Base-by-base conservation (phyloP, 225 moss, liverwort and hornwort species). In the Asterella californica region DNA sequence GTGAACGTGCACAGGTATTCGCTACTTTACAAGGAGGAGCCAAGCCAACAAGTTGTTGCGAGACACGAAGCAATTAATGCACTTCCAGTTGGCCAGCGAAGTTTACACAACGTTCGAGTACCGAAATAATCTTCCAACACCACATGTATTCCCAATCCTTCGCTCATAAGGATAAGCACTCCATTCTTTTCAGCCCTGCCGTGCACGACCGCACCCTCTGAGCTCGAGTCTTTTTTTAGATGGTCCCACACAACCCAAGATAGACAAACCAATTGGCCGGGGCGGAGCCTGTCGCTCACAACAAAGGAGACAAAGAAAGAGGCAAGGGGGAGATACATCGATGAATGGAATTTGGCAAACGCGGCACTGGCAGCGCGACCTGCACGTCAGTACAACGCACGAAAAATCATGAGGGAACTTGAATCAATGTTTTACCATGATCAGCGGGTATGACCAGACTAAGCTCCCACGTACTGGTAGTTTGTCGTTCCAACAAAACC, bases 401-500 rank as follows among this genome's bases (percentile, higher is more conserved):
- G 3, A 47, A 36, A 46, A 47, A 19, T 17, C 71, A 48, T 52
- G 32, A 65, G 49, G 33, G 71, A 25, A 71, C 24, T 10, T 52
- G 49, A 4, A 52, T 14, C 8, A 21, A 49, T 32, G 33, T 36
- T 36, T 64, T 86, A 93, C 95, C 95, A 49, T 89, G 90, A 86
- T 86, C 87, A 38, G 87, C 82, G 60, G 95, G 91, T 64, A 95
- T 90, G 67, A 95, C 89, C 84, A 95, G 90, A 85, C 91, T 89
- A 42, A 95, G 83, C 82, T 93, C 93, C 95, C 95, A 95, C 73
- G 77, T 81, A 48, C 87, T 91, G 70, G 91, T 80, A 15, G 92
- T 87, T 84, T 89, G 89, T 71, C 89, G 90, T 80, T 93, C 92
- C 95, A 95, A 85, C 49, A 90, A 86, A 79, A 91, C 90, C 95